Base-by-base conservation (phyloP, 768 basidiomycete species). In the Russula dissimulans region DNA sequence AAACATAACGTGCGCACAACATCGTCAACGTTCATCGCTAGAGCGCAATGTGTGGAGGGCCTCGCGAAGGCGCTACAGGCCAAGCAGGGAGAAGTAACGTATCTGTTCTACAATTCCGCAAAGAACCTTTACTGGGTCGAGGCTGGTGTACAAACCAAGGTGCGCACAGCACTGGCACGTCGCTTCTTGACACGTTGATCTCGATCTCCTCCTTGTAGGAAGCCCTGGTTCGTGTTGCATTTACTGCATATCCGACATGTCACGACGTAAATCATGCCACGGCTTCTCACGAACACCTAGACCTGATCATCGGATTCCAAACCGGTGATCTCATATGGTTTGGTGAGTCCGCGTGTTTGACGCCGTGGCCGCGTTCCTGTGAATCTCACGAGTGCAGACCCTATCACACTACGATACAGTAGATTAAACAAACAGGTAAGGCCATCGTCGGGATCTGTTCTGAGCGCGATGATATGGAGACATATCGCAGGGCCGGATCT, bases 321-420 rank as follows among this genome's bases (percentile, higher is more conserved):
- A 90, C 94, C 0, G 97, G 97, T n/a, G 97, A 99, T 74, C 76
- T 99, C 41, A 74, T 98, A 51, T 98, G 97, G 97, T 78, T 98
- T 57, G 95, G 95, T 89, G 63, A 64, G 80, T 45, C 32, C 9
- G 3, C 18, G 11, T n/a, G 18, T 22, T 15, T 52, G 31, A 46
- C 38, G 48, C 26, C 59, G 41, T 60, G 22, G 22, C 22, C 59
- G 60, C 32, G 46, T 51, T 36, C 56, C 41, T 59, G 39, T 56
- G 38, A 34, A n/a, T 15, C 61, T 46, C 34, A 41, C 41, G 26
- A 38, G 2, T 45, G 29, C 62, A 92, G 91, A 93, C 71, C 88
- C 88, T 15, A 84, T 92, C 63, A 79, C 82, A 26, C 85, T 83
- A 18, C 85, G 89, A 38, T 93, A 93, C 66, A 80, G 79, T n/a